Evolutionary conservation across 1,139 yeast genomes (phyloP).

Genomic region (Hansenula lynferdii): DNA sequence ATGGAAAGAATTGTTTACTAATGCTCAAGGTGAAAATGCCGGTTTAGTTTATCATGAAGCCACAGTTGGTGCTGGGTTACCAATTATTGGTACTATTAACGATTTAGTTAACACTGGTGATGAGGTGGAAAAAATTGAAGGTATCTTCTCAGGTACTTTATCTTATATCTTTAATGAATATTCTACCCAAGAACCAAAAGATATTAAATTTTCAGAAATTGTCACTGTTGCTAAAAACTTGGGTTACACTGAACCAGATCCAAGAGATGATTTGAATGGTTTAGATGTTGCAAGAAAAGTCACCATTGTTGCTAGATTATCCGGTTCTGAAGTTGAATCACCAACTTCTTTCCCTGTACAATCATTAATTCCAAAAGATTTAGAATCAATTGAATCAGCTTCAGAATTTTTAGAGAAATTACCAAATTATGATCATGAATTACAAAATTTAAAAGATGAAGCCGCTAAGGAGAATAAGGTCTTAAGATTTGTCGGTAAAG

Average conservation of each 20-base stretch:
- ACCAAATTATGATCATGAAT: conserved; percentile 77
- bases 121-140: conserved; percentile 85
- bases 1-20: conserved; percentile 72
- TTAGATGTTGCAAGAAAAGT: conserved; percentile 98
- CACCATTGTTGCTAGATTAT: conserved; percentile 87
- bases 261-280: conserved; percentile 97
- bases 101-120: conserved; percentile 92
- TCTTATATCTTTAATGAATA: conserved; percentile 95
- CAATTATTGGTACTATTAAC: conserved; percentile 81
- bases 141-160: conserved; percentile 92
- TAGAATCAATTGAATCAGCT: conserved; percentile 69
- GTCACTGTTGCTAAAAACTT: conserved; percentile 82
- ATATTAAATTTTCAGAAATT: conserved; percentile 79
- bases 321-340: conserved; percentile 83
- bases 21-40: conserved; percentile 45
- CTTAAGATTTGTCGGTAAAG: conserved; percentile 87
- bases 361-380: conserved; percentile 81
- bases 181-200: conserved; percentile 60
- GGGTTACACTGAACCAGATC: conserved; percentile 99
- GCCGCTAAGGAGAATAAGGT: conserved; percentile 86
- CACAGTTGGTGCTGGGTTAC: conserved; percentile 99
- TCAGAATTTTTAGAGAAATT: conserved; percentile 76
- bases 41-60: conserved; percentile 96
- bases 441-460: conserved; percentile 70
- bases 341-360: conserved; percentile 96